Evolutionary conservation across 2,329 filamentous ascomycete genomes (phyloP), one percentile per base, ranked within the genome.

Genomic region (Pyrenochaeta sp.): DNA sequence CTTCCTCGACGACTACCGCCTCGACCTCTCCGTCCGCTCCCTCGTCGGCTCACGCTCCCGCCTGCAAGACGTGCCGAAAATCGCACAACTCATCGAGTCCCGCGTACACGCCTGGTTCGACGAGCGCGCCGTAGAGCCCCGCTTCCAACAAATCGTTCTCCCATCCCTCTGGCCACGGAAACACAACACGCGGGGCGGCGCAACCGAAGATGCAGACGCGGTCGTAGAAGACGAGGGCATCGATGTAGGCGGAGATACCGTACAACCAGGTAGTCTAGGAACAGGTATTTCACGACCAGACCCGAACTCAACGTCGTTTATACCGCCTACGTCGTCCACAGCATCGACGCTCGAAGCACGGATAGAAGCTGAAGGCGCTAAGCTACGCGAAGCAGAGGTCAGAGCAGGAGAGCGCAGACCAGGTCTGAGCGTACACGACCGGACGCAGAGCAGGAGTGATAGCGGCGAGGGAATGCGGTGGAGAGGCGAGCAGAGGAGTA

Each of bases 61-160:
- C 15, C 80, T 96, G 2, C 91, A 95, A 72, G 91, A 96, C 74
- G 91, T 96, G 1, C 92, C 92, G 28, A 96, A 96, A 75, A 94
- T 96, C 68, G 91, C 92, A 0, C 91, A 94, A 74, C 82, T 96
- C 1, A 88, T 96, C 40, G 92, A 96, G 78, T 85, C 88, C 4
- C 85, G 91, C 19, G 83, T 96, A 15, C 91, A 95, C 77, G 87
- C 88, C 53, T 96, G 92, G 92, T 94, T 96, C 75, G 91, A 95
- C 75, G 91, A 95, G 72, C 87, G 92, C 46, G 91, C 89, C 61
- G 92, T 96, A 6, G 91, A 95, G 78, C 92, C 92, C 1, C 86
- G 91, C 27, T 95, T 95, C 76, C 92, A 95, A 74, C 91, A 95
- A 73, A 94, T 95, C 64, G 90, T 91, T 0, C 82, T 96, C 8